Percentiles rank a stretch among this genome's conserved stretches.
Evolutionary conservation across 2,329 filamentous ascomycete genomes (phyloP).

Genomic region (Apiospora arundinis): DNA sequence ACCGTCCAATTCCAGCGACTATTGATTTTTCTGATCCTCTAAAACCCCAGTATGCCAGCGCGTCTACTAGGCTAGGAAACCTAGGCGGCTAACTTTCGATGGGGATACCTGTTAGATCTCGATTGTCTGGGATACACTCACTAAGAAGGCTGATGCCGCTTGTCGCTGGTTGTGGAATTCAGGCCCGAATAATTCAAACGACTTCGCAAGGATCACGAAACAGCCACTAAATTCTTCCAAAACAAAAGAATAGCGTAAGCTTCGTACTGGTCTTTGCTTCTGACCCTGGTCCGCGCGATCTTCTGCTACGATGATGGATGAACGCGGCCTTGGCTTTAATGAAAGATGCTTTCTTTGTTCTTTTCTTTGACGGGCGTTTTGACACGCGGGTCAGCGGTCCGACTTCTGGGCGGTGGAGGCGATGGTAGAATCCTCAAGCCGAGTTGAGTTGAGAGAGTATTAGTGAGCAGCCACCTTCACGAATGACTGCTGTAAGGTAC

Average conservation of each 20-base stretch:
- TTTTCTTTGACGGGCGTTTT: background rate
- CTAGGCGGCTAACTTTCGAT: background rate
- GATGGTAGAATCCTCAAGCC: background rate
- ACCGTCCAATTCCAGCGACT: background rate
- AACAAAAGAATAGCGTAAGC: constrained; percentile 9
- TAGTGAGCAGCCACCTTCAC: background rate
- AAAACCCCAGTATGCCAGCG: background rate
- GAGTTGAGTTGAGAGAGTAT: background rate
- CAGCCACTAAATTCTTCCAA: background rate
- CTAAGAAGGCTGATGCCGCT: background rate
- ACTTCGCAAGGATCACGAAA: constrained; percentile 1
- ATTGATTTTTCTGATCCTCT: background rate
- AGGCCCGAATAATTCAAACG: background rate
- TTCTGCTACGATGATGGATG: background rate
- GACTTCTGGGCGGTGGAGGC: background rate
- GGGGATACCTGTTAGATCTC: constrained; percentile 1
- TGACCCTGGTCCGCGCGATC: background rate
- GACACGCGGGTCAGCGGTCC: constrained; percentile 3
- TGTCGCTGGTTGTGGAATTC: background rate
- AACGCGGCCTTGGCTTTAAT: background rate
- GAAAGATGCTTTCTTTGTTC: background rate
- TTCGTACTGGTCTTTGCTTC: background rate
- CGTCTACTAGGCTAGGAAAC: constrained; percentile 1
- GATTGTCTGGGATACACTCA: background rate
- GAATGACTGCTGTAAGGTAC: background rate